These are phyloP conservation scores for Penicillium taxi DNA, from an alignment of 495 filamentous ascomycete species.

Conservation along the genomic window DNA sequence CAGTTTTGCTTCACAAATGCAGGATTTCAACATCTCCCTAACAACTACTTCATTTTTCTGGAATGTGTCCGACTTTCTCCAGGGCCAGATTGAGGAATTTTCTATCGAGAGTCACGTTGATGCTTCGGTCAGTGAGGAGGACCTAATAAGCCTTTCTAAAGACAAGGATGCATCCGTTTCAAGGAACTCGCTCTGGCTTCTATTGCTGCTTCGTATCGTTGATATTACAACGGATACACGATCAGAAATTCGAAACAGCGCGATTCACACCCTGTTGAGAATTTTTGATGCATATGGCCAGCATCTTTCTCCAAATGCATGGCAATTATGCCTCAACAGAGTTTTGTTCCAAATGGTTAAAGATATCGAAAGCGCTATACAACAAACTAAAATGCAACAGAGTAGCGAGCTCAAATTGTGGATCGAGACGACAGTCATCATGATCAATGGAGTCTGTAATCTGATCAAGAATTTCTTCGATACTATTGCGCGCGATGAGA, in stretches of 20 bases:
- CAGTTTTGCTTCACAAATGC: constrained; percentile 74
- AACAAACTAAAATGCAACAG: constrained; percentile 16
- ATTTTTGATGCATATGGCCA: constrained; percentile 91
- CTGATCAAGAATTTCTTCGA: constrained; percentile 63
- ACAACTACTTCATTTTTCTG: constrained; percentile 93
- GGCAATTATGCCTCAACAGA: constrained; percentile 73
- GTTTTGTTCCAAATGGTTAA: constrained; percentile 71
- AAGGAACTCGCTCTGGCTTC: constrained; percentile 66
- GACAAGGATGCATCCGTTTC: constrained; percentile 33
- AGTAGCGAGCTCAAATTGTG: constrained; percentile 41
- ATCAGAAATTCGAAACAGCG: constrained; percentile 83
- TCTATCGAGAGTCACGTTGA: constrained; percentile 37
- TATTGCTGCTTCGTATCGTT: constrained; percentile 70
- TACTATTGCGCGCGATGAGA: constrained; percentile 45
- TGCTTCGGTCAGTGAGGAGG: constrained; percentile 32
- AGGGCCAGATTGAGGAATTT: constrained; percentile 37
- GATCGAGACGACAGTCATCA: constrained; percentile 70
- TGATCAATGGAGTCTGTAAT: constrained; percentile 60
- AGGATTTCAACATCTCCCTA: constrained; percentile 91
- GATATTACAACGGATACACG: constrained; percentile 68
- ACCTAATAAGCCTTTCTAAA: constrained; percentile 28
- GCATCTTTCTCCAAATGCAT: constrained; percentile 66
- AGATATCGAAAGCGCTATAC: constrained; percentile 27
- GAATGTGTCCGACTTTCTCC: constrained; percentile 84
- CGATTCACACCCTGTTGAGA: constrained; percentile 80